phyloP scores from a whole-genome alignment of 179 eudicot species.

The Gypsophila paniculata region DNA sequence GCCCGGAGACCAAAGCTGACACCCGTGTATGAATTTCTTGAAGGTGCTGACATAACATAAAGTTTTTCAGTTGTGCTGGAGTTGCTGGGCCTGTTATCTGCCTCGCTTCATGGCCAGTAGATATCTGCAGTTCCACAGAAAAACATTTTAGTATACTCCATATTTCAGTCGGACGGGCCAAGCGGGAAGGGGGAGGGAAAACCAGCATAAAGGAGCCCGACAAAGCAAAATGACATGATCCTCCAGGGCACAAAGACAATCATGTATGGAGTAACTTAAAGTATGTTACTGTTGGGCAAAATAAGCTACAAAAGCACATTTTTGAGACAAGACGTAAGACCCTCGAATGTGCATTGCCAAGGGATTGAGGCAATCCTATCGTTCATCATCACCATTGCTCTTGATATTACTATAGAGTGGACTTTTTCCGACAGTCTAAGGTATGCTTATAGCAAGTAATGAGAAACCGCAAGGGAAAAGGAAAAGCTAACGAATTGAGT shows the following conservation, averaged over 20 bases:
- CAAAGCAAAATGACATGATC: not conserved
- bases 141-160: not conserved
- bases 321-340: too few species aligned
- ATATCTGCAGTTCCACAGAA: conserved; percentile 51
- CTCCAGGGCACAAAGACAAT: not conserved
- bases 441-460: not conserved
- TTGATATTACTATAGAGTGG: not conserved
- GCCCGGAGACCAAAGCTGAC: conserved; percentile 42
- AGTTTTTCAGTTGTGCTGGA: conserved; percentile 76
- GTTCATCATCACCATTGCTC: not conserved
- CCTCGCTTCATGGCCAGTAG: conserved; percentile 91
- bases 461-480: not conserved
- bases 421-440: not conserved
- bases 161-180: not conserved
- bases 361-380: not conserved
- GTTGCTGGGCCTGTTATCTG: conserved; percentile 83
- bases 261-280: not conserved
- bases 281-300: not conserved
- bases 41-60: conserved; percentile 72
- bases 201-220: not conserved
- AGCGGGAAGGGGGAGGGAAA: not conserved
- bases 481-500: not conserved
- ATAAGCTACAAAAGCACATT: not conserved
- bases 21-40: conserved; percentile 78
- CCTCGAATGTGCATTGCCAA: too few species aligned